Conservation (phyloP, 495 filamentous ascomycete genomes). For the Aspergillus egyptiacus region DNA sequence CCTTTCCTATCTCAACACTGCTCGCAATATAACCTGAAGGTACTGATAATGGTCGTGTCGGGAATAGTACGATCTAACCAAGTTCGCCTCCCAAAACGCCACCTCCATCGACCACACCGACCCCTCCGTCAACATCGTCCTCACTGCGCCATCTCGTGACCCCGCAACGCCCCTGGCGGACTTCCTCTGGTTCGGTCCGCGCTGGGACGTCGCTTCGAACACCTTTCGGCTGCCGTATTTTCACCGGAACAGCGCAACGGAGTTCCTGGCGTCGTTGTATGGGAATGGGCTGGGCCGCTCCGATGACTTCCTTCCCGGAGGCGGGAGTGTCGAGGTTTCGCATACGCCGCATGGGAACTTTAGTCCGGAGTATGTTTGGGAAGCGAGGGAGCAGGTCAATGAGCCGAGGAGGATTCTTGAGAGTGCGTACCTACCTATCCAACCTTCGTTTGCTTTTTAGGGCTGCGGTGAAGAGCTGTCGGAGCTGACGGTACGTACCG, state of each 20-base stretch:
- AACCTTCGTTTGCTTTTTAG: background rate
- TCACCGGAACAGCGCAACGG: constrained; percentile 39
- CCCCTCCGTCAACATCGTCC: constrained; percentile 34
- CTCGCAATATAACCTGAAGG: background rate
- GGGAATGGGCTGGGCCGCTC: constrained; percentile 37
- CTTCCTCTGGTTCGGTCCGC: constrained; percentile 41
- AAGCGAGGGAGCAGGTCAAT: constrained; percentile 35
- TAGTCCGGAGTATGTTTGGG: constrained; percentile 36
- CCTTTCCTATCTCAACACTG: background rate
- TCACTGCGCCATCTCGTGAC: constrained; percentile 37
- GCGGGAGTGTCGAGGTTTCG: constrained; percentile 36
- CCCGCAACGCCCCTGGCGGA: constrained; percentile 32
- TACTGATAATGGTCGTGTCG: background rate
- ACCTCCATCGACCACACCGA: constrained; percentile 41
- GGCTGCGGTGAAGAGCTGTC: background rate
- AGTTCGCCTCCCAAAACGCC: constrained; percentile 37
- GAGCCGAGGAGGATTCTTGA: constrained; percentile 36
- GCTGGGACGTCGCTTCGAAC: constrained; percentile 40
- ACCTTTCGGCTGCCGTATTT: constrained; percentile 41
- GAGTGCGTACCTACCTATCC: constrained; percentile 18
- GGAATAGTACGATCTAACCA: constrained; percentile 35
- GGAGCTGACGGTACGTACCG: background rate
- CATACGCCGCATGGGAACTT: constrained; percentile 42
- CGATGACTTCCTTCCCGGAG: constrained; percentile 37
- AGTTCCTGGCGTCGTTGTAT: constrained; percentile 38